Evolutionary conservation across 2,329 filamentous ascomycete species (phyloP).

Genomic region (Talaromyces sp.): DNA sequence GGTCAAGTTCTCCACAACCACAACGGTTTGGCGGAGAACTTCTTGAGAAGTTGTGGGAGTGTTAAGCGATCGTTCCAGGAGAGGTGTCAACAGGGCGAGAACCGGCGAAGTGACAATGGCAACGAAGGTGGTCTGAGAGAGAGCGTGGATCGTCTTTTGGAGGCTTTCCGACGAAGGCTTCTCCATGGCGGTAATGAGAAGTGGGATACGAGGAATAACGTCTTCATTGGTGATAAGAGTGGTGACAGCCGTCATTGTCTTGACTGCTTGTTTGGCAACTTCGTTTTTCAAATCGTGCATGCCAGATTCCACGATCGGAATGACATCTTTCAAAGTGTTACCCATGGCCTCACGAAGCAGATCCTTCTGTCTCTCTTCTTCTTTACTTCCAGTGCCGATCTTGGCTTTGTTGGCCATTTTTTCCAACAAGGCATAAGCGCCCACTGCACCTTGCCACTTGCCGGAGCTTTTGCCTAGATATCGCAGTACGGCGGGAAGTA

Average conservation of each 20-base stretch:
- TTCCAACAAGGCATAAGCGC: slow-evolving; percentile 76
- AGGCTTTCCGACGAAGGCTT: slow-evolving; percentile 82
- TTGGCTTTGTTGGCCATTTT: slow-evolving; percentile 94
- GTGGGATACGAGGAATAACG: slow-evolving; percentile 82
- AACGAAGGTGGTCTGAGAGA: slow-evolving; percentile 98
- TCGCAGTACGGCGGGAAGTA: slow-evolving; percentile 67
- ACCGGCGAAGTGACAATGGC: slow-evolving; percentile 93
- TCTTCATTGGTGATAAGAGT: slow-evolving; percentile 94
- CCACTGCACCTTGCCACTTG: slow-evolving; percentile 96
- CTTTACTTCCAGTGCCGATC: slow-evolving; percentile 74
- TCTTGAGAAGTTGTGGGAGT: slow-evolving; percentile 87
- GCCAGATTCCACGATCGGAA: slow-evolving; percentile 82
- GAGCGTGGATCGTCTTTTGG: slow-evolving; percentile 92
- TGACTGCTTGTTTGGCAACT: slow-evolving; percentile 75
- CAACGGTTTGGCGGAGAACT: slow-evolving; percentile 88
- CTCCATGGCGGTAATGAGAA: slow-evolving; percentile 92
- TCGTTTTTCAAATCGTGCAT: slow-evolving; percentile 97
- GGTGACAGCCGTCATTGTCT: slow-evolving; percentile 87
- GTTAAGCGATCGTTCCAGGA: slow-evolving; percentile 90
- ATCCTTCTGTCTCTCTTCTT: slow-evolving; percentile 83
- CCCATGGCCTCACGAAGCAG: slow-evolving; percentile 87
- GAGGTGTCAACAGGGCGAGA: slow-evolving; percentile 85
- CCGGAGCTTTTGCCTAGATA: slow-evolving; percentile 81
- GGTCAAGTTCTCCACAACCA: slow-evolving; percentile 96
- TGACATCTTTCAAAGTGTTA: slow-evolving; percentile 68